Conservation (phyloP, 2,329 filamentous ascomycete species). For the Eurotiales sp. region DNA sequence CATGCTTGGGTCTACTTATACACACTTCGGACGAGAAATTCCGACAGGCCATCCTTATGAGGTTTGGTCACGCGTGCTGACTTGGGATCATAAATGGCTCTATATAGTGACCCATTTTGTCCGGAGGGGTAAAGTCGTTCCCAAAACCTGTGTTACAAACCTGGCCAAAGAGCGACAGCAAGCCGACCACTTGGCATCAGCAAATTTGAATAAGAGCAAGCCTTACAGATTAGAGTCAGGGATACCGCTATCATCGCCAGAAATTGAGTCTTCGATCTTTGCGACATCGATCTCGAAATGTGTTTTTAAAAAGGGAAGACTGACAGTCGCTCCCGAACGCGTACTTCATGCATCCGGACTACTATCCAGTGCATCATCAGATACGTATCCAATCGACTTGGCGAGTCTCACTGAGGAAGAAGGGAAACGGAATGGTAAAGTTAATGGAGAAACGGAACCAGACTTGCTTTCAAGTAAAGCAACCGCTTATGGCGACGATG, state of each 20-base stretch:
- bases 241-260: neutral
- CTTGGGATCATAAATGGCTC: constrained; percentile 30
- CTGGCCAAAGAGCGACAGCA: neutral
- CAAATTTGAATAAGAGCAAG: neutral
- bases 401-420: too few relatives aligned
- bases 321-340: constrained; percentile 23
- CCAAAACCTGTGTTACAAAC: constrained; percentile 6
- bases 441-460: neutral
- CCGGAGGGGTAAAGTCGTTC: constrained; percentile 5
- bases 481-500: neutral
- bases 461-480: neutral
- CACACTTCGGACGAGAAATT: constrained; percentile 22
- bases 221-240: neutral
- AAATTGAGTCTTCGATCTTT: constrained; percentile 6
- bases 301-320: constrained; percentile 17
- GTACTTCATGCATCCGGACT: constrained; percentile 6
- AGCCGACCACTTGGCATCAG: neutral
- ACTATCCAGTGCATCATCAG: neutral
- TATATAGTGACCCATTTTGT: constrained; percentile 29
- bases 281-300: constrained; percentile 15
- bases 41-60: constrained; percentile 21
- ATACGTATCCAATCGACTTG: constrained; percentile 1
- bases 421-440: neutral
- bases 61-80: constrained; percentile 23
- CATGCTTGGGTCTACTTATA: constrained; percentile 19